Conservation (phyloP, 1,139 yeast genomes). For the Kodamaea fungicola region DNA sequence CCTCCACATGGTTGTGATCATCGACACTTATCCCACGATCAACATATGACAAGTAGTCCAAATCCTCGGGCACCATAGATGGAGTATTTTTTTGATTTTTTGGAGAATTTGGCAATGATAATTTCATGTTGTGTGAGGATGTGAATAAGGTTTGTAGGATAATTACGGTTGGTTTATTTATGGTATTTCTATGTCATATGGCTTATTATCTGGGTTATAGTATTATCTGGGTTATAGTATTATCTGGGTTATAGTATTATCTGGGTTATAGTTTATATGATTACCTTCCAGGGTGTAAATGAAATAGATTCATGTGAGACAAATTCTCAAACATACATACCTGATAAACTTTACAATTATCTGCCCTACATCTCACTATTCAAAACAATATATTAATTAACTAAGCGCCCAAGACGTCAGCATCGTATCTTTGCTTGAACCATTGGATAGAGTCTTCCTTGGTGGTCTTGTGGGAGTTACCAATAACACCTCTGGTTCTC, state of each 20-base stretch:
- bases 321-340: too few relatives aligned
- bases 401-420: conserved; percentile 73
- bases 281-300: too few relatives aligned
- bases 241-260: too few relatives aligned
- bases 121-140: neutral
- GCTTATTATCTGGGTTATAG: too few relatives aligned
- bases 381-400: conserved; percentile 6
- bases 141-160: too few relatives aligned
- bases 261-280: too few relatives aligned
- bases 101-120: neutral
- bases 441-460: conserved; percentile 95
- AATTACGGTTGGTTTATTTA: too few relatives aligned
- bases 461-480: conserved; percentile 88
- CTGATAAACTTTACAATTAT: too few relatives aligned
- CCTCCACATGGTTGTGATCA: conserved; percentile 35
- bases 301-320: too few relatives aligned
- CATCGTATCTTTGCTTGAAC: conserved; percentile 99
- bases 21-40: conserved; percentile 29
- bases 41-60: conserved; percentile 32
- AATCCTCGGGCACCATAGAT: conserved; percentile 15
- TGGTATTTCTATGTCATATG: too few relatives aligned
- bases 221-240: too few relatives aligned
- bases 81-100: neutral
- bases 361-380: conserved; percentile 2
- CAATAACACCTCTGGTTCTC: conserved; percentile 87